Evolutionary conservation across 2,329 filamentous ascomycete genomes (phyloP), one percentile per base, ranked within the genome.

Genomic region (Epichloe scottii): DNA sequence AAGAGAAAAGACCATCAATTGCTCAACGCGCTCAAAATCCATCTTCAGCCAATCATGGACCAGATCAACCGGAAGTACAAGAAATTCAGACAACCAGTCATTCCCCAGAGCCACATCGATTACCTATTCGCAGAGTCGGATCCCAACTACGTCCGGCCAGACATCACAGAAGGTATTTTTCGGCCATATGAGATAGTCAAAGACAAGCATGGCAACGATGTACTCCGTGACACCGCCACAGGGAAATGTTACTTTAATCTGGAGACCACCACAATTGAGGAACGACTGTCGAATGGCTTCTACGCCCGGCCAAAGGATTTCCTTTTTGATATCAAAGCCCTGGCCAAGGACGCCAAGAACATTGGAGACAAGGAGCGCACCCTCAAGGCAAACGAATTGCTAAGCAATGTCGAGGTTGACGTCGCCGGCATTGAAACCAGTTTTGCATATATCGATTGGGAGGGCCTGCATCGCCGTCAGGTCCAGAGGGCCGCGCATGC

Each of bases 201-300:
- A 58, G 91, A 98, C 64, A 82, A 83, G 55, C 79, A 93, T 56
- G 90, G 86, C 8, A 81, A 85, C 11, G 75, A 81, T 40, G 89
- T 90, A 15, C 72, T 98, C 43, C 74, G 81, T 39, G 87, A 97
- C 57, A 82, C 80, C 5, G 76, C 77, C 2, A 87, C 82, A 2
- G 82, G 82, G 52, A 95, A 93, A 65, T 93, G 90, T 66, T 97
- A 84, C 66, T 97, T 96, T 72, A 98, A 98, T 59, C 73, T 98
- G 44, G 90, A 97, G 62, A 87, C 91, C 11, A 85, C 85, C 3
- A 91, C 86, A 1, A 96, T 98, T 49, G 93, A 98, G 70, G 89
- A 95, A 64, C 84, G 93, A n/a, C 74, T 98, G 35, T 94, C 89
- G 4, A 97, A 98, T 64, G 93, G 93, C 5, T 98, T 89, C 68